Conservation (phyloP, 371 early-diverging fungal species). For the Actinomucor elegans region DNA sequence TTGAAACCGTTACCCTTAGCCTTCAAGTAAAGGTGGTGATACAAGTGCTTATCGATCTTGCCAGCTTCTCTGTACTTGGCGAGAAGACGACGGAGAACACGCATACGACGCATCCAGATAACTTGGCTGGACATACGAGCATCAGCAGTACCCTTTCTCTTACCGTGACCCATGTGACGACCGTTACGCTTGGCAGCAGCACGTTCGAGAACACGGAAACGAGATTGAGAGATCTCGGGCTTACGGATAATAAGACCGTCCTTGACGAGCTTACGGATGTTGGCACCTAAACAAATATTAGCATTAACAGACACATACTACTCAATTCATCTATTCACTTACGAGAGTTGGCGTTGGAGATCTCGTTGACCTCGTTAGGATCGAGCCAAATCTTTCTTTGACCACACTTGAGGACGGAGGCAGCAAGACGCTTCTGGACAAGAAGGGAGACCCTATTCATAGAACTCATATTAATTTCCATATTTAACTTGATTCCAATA, state of each 20-base stretch:
- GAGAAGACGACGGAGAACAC: constrained; percentile 97
- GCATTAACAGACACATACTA: not conserved
- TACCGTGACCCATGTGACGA: constrained; percentile 99
- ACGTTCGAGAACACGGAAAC: constrained; percentile 95
- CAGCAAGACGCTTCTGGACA: constrained; percentile 96
- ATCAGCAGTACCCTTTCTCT: constrained; percentile 98
- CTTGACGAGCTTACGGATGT: constrained; percentile 96
- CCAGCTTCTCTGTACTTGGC: constrained; percentile 98
- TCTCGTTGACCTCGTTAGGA: constrained; percentile 95
- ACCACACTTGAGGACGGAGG: constrained; percentile 98
- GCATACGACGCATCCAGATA: constrained; percentile 99
- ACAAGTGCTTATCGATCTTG: constrained; percentile 98
- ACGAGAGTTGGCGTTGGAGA: constrained; percentile 97
- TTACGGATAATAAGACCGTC: constrained; percentile 98
- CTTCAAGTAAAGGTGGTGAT: constrained; percentile 97
- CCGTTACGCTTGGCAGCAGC: constrained; percentile 97
- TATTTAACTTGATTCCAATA: too few species aligned
- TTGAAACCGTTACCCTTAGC: constrained; percentile 99
- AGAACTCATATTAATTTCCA: too few species aligned
- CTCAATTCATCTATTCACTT: constrained; percentile 37
- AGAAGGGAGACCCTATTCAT: constrained; percentile 72
- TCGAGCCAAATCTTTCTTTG: constrained; percentile 99
- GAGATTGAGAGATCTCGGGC: constrained; percentile 92
- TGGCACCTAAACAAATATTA: constrained; percentile 69
- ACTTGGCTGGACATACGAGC: constrained; percentile 97